Evolutionary conservation across 495 filamentous ascomycete species (phyloP).

Genomic region (Podospora pseudoanserina): DNA sequence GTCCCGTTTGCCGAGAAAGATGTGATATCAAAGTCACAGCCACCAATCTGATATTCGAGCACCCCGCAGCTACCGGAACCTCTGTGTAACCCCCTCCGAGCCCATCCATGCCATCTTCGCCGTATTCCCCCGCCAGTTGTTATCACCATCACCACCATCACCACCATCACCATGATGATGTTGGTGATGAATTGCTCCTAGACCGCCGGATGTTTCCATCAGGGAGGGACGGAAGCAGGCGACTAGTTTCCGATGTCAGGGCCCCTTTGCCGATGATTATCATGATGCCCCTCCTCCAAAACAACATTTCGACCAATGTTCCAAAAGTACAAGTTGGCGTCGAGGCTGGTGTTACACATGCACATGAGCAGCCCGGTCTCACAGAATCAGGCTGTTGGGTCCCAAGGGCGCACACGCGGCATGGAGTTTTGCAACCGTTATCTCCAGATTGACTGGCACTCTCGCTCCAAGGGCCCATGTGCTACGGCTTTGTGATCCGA

Average conservation of each 20-base stretch:
- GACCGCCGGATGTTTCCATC: not conserved
- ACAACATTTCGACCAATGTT: not conserved
- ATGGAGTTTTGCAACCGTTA: not conserved
- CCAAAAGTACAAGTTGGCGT: not conserved
- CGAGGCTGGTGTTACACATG: not conserved
- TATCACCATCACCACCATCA: not conserved
- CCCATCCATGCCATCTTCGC: not conserved
- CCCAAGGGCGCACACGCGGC: not conserved
- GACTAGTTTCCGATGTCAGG: not conserved
- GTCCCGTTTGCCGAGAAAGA: not conserved
- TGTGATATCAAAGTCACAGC: not conserved
- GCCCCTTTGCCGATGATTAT: not conserved
- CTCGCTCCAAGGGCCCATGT: not conserved
- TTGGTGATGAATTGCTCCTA: not conserved
- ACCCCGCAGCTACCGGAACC: not conserved
- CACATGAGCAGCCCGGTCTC: not conserved
- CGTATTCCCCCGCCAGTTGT: not conserved
- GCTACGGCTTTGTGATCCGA: not conserved
- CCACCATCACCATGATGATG: not conserved
- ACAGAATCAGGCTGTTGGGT: not conserved
- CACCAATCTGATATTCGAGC: not conserved
- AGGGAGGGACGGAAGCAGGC: not conserved
- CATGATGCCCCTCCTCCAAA: not conserved
- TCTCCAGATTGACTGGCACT: not conserved
- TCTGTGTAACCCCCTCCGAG: not conserved